Percentiles rank a stretch among this genome's conserved stretches.
phyloP scores from a whole-genome alignment of 306 rosid genomes.

The Styphnolobium japonicum region DNA sequence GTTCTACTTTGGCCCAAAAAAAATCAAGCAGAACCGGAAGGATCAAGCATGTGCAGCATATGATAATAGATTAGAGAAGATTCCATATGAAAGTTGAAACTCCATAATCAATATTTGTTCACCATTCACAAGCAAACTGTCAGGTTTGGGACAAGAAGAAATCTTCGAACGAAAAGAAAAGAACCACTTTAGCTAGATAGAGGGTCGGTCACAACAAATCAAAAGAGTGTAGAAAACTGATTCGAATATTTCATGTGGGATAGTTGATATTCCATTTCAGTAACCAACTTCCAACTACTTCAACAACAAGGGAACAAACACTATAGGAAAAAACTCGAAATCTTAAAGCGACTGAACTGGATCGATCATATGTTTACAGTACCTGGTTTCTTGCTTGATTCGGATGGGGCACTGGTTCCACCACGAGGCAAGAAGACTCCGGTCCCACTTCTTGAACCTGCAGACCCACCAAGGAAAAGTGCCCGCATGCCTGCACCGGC shows the following conservation, averaged over 20 bases:
- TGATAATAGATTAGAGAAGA: not conserved
- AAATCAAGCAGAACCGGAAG: not conserved
- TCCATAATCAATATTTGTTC: not conserved
- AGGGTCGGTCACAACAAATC: not conserved
- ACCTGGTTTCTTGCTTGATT: conserved; percentile 38
- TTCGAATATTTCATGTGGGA: not conserved
- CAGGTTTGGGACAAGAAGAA: not conserved
- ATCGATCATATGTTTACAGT: not conserved
- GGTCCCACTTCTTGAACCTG: conserved; percentile 56
- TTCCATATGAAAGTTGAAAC: conserved; percentile 18
- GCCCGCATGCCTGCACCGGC: conserved; percentile 41
- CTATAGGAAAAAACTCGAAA: not conserved
- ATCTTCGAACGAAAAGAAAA: not conserved
- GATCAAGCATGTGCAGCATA: not conserved
- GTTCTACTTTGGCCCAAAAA: not conserved
- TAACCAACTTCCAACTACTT: not conserved
- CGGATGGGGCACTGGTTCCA: conserved; percentile 32
- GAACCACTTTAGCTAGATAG: not conserved
- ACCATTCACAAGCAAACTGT: not conserved
- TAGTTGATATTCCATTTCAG: conserved; percentile 20
- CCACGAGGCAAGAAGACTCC: conserved; percentile 73
- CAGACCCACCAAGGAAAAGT: conserved; percentile 40
- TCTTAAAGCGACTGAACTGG: not conserved
- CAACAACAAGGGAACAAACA: not conserved
- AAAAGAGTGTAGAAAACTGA: not conserved